These are phyloP conservation scores for Backusella luteola DNA, from an alignment of 192 early-diverging fungal genomes.

Conservation along the genomic window DNA sequence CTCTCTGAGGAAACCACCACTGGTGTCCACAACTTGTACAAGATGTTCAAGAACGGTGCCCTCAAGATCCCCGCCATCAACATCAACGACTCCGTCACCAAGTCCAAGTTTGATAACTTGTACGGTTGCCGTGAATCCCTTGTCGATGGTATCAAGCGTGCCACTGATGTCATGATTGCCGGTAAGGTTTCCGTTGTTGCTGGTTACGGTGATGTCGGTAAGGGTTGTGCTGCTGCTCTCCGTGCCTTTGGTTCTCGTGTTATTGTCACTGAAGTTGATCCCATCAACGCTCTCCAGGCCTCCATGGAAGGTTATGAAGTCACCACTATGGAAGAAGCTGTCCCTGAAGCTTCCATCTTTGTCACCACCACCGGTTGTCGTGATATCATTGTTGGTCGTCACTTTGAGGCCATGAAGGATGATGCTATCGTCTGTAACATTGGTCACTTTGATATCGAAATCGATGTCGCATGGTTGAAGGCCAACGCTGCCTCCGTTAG, in stretches of 20 bases:
- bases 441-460: constrained; percentile 99
- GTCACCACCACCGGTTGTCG: constrained; percentile 99
- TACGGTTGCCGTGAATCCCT: constrained; percentile 99
- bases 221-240: constrained; percentile 97
- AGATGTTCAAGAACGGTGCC: constrained; percentile 95
- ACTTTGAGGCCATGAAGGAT: constrained; percentile 95
- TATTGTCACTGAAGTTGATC: constrained; percentile 96
- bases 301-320: constrained; percentile 99
- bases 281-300: constrained; percentile 99
- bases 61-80: constrained; percentile 99
- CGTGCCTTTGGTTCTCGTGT: constrained; percentile 98
- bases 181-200: constrained; percentile 98
- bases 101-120: constrained; percentile 99
- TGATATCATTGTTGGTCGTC: constrained; percentile 93
- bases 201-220: constrained; percentile 99
- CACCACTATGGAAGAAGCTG: constrained; percentile 97
- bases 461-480: constrained; percentile 99
- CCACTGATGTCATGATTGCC: constrained; percentile 99
- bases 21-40: constrained; percentile 99
- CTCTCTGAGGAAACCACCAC: constrained; percentile 99
- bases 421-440: constrained; percentile 99
- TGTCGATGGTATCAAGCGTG: constrained; percentile 99
- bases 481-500: constrained; percentile 81
- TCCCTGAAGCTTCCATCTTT: constrained; percentile 92
- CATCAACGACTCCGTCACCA: constrained; percentile 99